Conservation (phyloP, 257 asterid genomes). For the Gentiana macrophylla region DNA sequence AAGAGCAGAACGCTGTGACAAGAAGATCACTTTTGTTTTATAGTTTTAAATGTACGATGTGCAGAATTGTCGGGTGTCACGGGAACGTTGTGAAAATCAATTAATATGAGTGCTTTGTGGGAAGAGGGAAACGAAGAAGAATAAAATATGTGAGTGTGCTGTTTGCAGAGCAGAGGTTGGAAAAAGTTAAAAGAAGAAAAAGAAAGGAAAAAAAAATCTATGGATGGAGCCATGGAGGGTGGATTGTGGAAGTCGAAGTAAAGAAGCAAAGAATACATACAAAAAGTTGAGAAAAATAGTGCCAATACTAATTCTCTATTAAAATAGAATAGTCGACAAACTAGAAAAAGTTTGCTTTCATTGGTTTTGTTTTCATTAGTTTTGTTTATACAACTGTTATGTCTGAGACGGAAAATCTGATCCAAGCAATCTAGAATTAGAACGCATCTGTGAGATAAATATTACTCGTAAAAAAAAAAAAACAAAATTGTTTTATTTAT, state of each 20-base stretch:
- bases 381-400: no score
- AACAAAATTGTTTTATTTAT: no score
- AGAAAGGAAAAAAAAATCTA: no score
- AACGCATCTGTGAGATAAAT: no score
- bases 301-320: no score
- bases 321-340: conserved; percentile 32
- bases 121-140: background rate
- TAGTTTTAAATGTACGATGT: conserved; percentile 43
- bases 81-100: conserved; percentile 42
- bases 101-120: background rate
- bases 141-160: background rate
- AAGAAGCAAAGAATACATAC: no score
- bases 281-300: no score
- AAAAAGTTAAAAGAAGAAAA: background rate
- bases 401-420: no score
- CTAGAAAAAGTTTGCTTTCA: conserved; percentile 5
- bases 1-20: conserved; percentile 1
- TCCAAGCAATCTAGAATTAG: no score
- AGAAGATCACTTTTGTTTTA: conserved; percentile 3
- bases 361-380: no score
- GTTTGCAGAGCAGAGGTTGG: background rate
- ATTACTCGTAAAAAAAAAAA: no score
- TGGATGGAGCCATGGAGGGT: background rate
- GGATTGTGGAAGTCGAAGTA: background rate
- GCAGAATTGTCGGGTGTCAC: conserved; percentile 91